Base-by-base conservation (phyloP, 192 early-diverging fungal genomes). In the Funneliformis geosporum region DNA sequence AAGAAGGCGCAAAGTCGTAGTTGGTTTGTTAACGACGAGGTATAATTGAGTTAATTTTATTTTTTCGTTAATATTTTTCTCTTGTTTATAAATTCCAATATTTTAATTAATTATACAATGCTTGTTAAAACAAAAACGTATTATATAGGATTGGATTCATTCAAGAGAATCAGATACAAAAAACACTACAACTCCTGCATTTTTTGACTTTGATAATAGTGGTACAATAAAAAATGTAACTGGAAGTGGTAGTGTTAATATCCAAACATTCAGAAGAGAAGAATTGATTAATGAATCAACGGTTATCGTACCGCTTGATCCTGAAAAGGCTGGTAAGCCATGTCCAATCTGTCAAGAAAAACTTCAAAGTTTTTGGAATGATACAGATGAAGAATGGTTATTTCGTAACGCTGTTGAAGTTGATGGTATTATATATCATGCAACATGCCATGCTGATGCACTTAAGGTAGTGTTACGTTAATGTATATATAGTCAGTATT, bases 1-100 rank as follows among this genome's bases (percentile, higher is more conserved):
- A 94, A 93, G 78, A 90, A 92, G 59, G 91, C 93, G n/a, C 83
- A 94, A 60, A 91, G 92, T 42, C 90, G 96, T 47, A 94, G 93
- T 47, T 99, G 96, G 96, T 96, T 94, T 84, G 84, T 96, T 0
- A 84, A 74, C 33, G 93, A 93, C 74, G 86, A 90, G 46, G 90
- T n/a, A n/a, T n/a, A n/a, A n/a, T n/a, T n/a, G n/a, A n/a, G n/a
- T n/a, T n/a, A n/a, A n/a, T n/a, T n/a, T 72, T 47, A 10, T 25
- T 47, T 10, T 62, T 76, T 60, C 23, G 7, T 11, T 21, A 10
- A 59, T 18, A 55, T 21, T 43, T 39, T 47, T 11, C 18, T 42
- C 12, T 9, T 59, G 59, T n/a, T 50, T 33, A 70, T 68, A 0
- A 38, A 10, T 42, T 46, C 72, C 11, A 28, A 59, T 60, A 55